Conservation (phyloP, 768 basidiomycete species). For the Botryobasidium botryosum region DNA sequence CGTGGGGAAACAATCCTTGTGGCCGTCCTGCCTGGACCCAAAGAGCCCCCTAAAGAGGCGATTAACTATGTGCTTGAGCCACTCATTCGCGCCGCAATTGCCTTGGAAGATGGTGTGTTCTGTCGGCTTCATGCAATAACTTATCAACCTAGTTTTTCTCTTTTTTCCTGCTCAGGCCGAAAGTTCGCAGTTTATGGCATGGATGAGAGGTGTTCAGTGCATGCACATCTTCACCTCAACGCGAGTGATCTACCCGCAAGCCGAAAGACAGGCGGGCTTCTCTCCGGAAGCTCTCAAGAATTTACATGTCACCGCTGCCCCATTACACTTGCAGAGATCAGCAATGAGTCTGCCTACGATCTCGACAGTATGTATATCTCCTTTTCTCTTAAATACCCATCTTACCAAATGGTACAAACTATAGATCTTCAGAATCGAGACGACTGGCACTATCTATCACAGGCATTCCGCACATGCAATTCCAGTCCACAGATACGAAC, state of each 20-base stretch:
- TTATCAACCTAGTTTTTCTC: constrained; percentile 15
- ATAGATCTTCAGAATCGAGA: no score
- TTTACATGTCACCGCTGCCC: constrained; percentile 1
- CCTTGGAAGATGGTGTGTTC: background rate
- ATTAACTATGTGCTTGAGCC: constrained; percentile 22
- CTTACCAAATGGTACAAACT: background rate
- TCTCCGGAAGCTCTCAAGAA: background rate
- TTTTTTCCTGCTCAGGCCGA: constrained; percentile 17
- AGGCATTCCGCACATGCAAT: background rate
- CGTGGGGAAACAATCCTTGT: constrained; percentile 23
- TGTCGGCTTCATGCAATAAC: background rate
- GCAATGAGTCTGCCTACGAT: background rate
- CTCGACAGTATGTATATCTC: background rate
- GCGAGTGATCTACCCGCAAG: constrained; percentile 23
- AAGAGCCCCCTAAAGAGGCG: constrained; percentile 17
- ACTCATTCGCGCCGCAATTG: constrained; percentile 17
- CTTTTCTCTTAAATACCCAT: background rate
- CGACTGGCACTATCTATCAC: no score
- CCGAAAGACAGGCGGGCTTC: constrained; percentile 13
- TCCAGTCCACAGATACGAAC: background rate
- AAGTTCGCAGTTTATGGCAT: constrained; percentile 9
- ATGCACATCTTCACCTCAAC: constrained; percentile 17
- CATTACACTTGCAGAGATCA: background rate
- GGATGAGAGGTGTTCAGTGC: constrained; percentile 13
- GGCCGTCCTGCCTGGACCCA: constrained; percentile 23